These are phyloP conservation scores for Rhodotorula paludigena DNA, from an alignment of 768 basidiomycete genomes.

Conservation along the genomic window DNA sequence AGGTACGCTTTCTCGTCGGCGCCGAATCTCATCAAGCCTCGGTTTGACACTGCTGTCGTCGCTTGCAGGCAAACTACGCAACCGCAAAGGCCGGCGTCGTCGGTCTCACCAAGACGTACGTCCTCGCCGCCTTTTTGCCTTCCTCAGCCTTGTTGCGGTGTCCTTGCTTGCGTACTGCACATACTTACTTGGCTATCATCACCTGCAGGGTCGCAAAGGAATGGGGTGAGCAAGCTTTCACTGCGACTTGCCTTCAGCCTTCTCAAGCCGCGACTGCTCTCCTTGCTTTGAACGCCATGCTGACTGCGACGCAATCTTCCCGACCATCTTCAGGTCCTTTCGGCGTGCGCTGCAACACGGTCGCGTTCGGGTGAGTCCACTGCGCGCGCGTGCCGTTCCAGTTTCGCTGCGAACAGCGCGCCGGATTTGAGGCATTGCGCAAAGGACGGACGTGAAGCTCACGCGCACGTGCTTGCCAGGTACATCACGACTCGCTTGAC, in stretches of 20 bases:
- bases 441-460: no score
- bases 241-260: no score
- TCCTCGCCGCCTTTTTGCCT: not conserved
- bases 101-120: constrained; percentile 68
- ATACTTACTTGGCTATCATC: not conserved
- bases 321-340: constrained; percentile 51
- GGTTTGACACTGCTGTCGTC: no score
- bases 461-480: no score
- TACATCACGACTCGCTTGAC: constrained; percentile 74
- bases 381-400: no score
- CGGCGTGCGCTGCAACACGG: constrained; percentile 73
- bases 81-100: constrained; percentile 55
- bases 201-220: constrained; percentile 62
- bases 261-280: no score
- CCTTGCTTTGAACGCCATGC: no score
- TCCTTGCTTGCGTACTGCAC: not conserved
- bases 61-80: constrained; percentile 24
- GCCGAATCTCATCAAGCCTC: no score
- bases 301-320: no score
- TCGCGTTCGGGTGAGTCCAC: constrained; percentile 55
- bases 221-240: constrained; percentile 53
- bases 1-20: constrained; percentile 45
- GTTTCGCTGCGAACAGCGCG: no score
- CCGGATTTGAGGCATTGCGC: no score
- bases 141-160: no score